Evolutionary conservation across 2,329 filamentous ascomycete species (phyloP), one percentile per base, ranked within the genome.

Genomic region (Talaromyces sp.): DNA sequence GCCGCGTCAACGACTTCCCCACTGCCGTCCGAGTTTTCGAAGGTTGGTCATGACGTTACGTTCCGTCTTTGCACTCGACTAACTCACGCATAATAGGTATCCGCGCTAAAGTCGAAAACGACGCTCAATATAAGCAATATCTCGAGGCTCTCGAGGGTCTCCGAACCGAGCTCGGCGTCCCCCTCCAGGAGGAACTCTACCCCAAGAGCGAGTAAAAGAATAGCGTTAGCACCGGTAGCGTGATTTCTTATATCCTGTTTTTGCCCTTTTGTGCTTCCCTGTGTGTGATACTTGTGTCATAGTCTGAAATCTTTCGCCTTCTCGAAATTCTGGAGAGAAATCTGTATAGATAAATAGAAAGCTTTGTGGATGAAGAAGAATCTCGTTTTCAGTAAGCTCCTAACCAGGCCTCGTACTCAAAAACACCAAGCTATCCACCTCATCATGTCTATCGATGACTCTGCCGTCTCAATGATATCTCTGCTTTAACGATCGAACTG

Each of bases 31-130:
- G 95, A 76, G 89, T 99, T 80, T 99, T 99, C 79, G 95, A 99
- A 87, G 95, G 93, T 96, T 86, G 74, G 86, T 75, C 25, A 39
- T 39, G 6, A 18, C 39, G n/a, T 16, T 40, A 35, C 42, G 58
- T 3, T 46, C 31, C 48, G 9, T 52, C 35, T 18, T 40, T 8
- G 4, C 14, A n/a, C 50, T 39, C 39, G 39, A 65, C 55, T 60
- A 35, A 31, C 46, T 50, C 21, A 12, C 61, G 14, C 14, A 21
- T 9, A 74, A n/a, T 73, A 96, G 93, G 93, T 75, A 90, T 99
- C 86, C 97, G 96, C 84, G 91, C 92, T 81, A 99, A 99, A 88
- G 95, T 98, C 71, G 95, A 99, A 87, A 99, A 96, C 87, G 89
- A 92, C 81, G 86, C 87, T 75, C 95, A 99, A 84, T 99, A 99